Conservation (phyloP, 371 early-diverging fungal genomes). For the Mortierella sp. region DNA sequence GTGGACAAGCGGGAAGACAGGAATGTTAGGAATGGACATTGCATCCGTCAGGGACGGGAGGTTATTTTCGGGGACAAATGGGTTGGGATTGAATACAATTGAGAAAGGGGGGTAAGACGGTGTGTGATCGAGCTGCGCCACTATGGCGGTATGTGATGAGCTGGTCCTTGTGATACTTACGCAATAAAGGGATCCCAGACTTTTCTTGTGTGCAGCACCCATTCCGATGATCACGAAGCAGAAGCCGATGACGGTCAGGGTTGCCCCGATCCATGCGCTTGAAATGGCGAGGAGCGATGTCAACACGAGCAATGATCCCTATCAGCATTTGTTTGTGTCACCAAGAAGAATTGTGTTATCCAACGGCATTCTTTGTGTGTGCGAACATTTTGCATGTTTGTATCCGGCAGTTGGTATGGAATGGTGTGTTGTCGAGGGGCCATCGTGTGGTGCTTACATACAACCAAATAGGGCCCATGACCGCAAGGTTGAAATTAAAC, state of each 20-base stretch:
- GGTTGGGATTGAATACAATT: too few relatives aligned
- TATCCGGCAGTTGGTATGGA: not conserved
- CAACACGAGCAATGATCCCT: constrained; percentile 29
- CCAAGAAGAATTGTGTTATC: too few relatives aligned
- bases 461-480: too few relatives aligned
- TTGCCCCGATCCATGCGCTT: constrained; percentile 35
- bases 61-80: too few relatives aligned
- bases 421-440: not conserved
- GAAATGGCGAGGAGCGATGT: constrained; percentile 27
- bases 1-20: not conserved
- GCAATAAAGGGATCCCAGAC: constrained; percentile 39
- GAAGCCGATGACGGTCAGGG: constrained; percentile 23
- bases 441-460: not conserved
- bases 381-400: not conserved
- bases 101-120: too few relatives aligned
- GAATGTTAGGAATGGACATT: not conserved
- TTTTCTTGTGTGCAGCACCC: constrained; percentile 32
- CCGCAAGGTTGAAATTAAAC: not conserved
- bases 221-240: constrained; percentile 36
- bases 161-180: constrained; percentile 16
- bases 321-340: not conserved
- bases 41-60: not conserved
- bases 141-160: not conserved
- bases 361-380: not conserved
- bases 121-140: not conserved